phyloP scores from a whole-genome alignment of 1,139 yeast genomes.

The Lodderomyces parapsilosis region DNA sequence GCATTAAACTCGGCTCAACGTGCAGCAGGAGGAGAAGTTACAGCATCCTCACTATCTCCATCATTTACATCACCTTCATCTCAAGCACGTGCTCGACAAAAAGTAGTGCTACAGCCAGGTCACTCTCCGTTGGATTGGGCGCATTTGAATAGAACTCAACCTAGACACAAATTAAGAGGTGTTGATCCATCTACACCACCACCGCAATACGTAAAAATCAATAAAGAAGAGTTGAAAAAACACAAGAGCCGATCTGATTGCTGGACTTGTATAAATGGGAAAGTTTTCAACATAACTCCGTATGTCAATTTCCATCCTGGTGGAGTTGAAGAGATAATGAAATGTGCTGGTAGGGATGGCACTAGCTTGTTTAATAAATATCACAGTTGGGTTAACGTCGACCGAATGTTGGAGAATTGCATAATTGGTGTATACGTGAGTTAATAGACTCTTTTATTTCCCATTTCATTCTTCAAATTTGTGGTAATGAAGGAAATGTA shows the following conservation, averaged over 20 bases:
- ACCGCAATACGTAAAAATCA: slow-evolving; percentile 49
- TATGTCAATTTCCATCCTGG: slow-evolving; percentile 92
- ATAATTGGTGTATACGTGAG: slow-evolving; percentile 56
- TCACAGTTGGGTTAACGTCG: slow-evolving; percentile 89
- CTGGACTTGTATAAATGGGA: slow-evolving; percentile 83
- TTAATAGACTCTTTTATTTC: not conserved
- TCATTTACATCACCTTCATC: slow-evolving; percentile 14
- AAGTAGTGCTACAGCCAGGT: slow-evolving; percentile 72
- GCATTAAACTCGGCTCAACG: slow-evolving; percentile 7
- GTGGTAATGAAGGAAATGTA: not conserved
- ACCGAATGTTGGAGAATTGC: slow-evolving; percentile 76
- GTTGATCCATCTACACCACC: slow-evolving; percentile 42
- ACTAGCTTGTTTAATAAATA: slow-evolving; percentile 76
- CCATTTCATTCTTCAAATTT: too few relatives aligned
- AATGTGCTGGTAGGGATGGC: slow-evolving; percentile 84
- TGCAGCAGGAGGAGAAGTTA: too few relatives aligned
- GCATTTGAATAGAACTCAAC: slow-evolving; percentile 37
- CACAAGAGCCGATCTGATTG: slow-evolving; percentile 67
- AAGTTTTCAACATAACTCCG: slow-evolving; percentile 80
- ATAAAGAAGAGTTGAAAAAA: slow-evolving; percentile 55
- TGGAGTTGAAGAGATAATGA: slow-evolving; percentile 75
- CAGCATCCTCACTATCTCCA: slow-evolving; percentile 20
- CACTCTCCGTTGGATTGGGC: slow-evolving; percentile 93
- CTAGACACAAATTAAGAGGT: slow-evolving; percentile 36
- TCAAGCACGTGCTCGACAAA: slow-evolving; percentile 32